Base-by-base conservation (phyloP, 805 yeast species). In the Clavispora asparagi region DNA sequence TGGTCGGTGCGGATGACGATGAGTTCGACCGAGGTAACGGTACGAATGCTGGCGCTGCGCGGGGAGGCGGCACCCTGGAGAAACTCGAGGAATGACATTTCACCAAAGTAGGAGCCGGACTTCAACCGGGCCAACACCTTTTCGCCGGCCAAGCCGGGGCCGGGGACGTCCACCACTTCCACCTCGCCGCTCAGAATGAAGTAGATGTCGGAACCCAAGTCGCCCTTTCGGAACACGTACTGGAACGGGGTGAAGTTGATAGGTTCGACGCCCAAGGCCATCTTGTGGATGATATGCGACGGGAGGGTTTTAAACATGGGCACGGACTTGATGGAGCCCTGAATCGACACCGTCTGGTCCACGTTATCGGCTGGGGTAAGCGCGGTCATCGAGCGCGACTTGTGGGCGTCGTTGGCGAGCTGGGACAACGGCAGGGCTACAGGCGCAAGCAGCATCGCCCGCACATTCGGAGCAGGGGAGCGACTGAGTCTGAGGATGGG, bases 51-150 rank as follows among this genome's bases (percentile, higher is more conserved):
- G 0, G 90, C 91, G 38, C 82, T 76, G 52, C 91, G 64, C 7
- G 60, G 42, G 46, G 57, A 39, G 53, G 65, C 55, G 44, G 45
- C 49, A 40, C 65, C 59, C 23, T 68, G 62, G 17, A 81, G 55
- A 11, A 73, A 71, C 4, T 79, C 67, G 37, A 85, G 62, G 54
- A 85, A 85, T 0, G 87, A 78, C 83, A 85, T 82, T 61, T 85
- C 92, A 19, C 94, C 94, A 64, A 85, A 84, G 62, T 82, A 84
- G 30, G 81, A 75, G 17, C 86, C 87, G 13, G 79, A 63, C 2
- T 79, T 74, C 25, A 86, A 64, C 47, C 87, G 71, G 4, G 87
- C 89, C 33, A 81, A 59, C 1, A 75, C 67, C 31, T 65, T 63
- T 43, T 74, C 79, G 16, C 66, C 64, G 30, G 44, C 43, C 6